phyloP scores from a whole-genome alignment of 2,329 filamentous ascomycete species.

The Sclerotinia subarctica region DNA sequence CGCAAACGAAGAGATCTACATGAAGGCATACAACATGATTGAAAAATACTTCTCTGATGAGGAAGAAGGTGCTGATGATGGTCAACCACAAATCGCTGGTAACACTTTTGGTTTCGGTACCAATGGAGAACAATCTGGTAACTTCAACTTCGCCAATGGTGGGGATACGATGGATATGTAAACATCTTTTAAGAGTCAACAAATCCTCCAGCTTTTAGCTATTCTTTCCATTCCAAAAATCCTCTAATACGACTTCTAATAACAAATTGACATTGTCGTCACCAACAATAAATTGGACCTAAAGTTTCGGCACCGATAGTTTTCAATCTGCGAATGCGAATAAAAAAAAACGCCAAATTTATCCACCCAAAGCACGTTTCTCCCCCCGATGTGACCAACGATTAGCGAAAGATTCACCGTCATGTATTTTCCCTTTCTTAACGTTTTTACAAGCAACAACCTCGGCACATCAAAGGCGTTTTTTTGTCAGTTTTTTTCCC shows the following conservation, averaged over 20 bases:
- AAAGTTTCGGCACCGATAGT: slow-evolving; percentile 17
- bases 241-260: slow-evolving; percentile 33
- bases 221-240: slow-evolving; percentile 23
- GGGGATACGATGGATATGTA: slow-evolving; percentile 74
- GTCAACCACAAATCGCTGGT: slow-evolving; percentile 60
- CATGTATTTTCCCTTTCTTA: slow-evolving; percentile 39
- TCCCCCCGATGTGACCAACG: slow-evolving; percentile 36
- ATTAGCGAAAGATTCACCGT: slow-evolving; percentile 42
- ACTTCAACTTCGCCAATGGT: slow-evolving; percentile 90
- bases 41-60: slow-evolving; percentile 99
- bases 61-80: slow-evolving; percentile 76
- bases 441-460: slow-evolving; percentile 24
- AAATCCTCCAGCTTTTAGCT: slow-evolving; percentile 25
- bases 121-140: slow-evolving; percentile 69
- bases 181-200: slow-evolving; percentile 35
- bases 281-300: slow-evolving; percentile 20
- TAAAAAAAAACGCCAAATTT: slow-evolving; percentile 17
- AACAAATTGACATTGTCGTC: slow-evolving; percentile 31
- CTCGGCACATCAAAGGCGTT: slow-evolving; percentile 37
- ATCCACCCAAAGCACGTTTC: slow-evolving; percentile 24
- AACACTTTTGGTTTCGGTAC: slow-evolving; percentile 78
- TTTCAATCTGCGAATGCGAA: slow-evolving; percentile 25
- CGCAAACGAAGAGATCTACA: slow-evolving; percentile 99
- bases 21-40: slow-evolving; percentile 99
- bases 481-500: slow-evolving; percentile 25